Evolutionary conservation across 2,329 filamentous ascomycete genomes (phyloP).

Genomic region (Albophoma yamanashiensis): DNA sequence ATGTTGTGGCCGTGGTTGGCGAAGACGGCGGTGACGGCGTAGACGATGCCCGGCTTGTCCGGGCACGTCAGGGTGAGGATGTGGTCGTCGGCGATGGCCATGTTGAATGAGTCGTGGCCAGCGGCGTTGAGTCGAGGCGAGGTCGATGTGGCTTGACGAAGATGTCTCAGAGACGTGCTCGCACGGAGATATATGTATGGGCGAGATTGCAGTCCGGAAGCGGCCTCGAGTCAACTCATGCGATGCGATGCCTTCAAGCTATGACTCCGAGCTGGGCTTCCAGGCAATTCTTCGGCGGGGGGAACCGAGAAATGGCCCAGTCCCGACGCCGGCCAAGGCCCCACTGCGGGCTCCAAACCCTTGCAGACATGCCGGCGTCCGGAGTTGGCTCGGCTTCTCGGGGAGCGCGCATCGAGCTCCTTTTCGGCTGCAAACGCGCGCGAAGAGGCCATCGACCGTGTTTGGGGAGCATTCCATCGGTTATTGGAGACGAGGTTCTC

Average conservation of each 20-base stretch:
- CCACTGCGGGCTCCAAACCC: neutral
- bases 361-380: neutral
- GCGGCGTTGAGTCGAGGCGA: too few relatives aligned
- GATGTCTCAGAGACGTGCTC: neutral
- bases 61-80: constrained; percentile 76
- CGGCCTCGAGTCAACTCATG: neutral
- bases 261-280: neutral
- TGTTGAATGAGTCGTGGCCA: neutral
- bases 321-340: neutral
- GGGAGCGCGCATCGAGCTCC: neutral
- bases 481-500: neutral
- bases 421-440: neutral
- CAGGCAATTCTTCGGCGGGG: neutral
- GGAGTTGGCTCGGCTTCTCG: constrained; percentile 1
- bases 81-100: constrained; percentile 41
- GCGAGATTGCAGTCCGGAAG: neutral
- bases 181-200: neutral
- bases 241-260: neutral
- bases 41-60: constrained; percentile 75
- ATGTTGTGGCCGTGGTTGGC: constrained; percentile 68
- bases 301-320: neutral
- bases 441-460: neutral
- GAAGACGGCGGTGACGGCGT: constrained; percentile 71
- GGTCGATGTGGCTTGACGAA: neutral
- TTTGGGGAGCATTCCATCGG: neutral